Evolutionary conservation across 169 alveolate genomes (phyloP).

Genomic region (Besnoitia besnoiti): DNA sequence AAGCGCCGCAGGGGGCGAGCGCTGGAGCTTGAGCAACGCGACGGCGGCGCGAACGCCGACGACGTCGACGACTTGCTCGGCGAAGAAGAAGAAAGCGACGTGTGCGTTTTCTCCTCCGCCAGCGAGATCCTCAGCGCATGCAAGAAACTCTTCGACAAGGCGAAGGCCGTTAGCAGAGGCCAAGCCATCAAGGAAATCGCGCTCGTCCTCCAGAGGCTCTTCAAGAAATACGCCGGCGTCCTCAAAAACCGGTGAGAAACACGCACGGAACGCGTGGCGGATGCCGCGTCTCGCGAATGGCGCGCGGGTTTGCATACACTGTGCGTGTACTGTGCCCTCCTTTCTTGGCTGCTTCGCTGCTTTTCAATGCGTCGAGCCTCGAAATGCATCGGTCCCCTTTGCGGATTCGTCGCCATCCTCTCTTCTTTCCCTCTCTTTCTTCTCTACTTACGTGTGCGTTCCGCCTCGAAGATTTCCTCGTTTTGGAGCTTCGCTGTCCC

Average conservation of each 20-base stretch:
- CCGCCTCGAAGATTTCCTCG: no score
- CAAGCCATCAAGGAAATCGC: not conserved
- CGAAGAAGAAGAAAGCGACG: conserved; percentile 2
- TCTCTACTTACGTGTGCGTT: no score
- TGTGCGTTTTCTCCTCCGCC: not conserved
- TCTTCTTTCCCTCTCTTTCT: not conserved
- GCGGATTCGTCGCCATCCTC: not conserved
- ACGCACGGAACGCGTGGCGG: no score
- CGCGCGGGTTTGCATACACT: no score
- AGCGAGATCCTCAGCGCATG: conserved; percentile 19
- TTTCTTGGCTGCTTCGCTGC: no score
- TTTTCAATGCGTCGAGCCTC: no score
- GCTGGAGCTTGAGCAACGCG: not conserved
- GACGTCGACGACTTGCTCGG: no score
- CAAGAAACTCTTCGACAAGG: not conserved
- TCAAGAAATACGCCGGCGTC: not conserved
- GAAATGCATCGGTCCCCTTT: no score
- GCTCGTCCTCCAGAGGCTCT: not conserved
- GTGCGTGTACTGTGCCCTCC: no score
- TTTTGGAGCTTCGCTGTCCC: no score
- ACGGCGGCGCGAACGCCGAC: not conserved
- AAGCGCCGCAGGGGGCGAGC: not conserved
- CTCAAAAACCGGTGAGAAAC: not conserved
- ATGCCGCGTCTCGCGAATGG: no score
- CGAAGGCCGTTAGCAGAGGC: not conserved